Conservation (phyloP, 2,329 filamentous ascomycete genomes). For the Xylaria sp. region DNA sequence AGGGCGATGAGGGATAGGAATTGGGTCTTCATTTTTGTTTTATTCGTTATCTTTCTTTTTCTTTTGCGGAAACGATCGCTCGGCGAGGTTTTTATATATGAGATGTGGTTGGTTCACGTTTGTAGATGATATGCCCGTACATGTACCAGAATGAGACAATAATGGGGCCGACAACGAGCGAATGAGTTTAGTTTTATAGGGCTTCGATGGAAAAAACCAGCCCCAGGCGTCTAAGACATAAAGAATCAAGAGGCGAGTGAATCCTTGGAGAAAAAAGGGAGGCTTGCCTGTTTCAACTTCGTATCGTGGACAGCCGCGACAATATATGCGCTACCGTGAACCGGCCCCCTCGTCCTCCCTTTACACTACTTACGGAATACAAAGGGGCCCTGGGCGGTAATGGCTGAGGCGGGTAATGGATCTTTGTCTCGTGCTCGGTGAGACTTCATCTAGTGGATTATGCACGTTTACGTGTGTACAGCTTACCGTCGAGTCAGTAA, state of each 20-base stretch:
- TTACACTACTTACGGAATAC: too few species aligned
- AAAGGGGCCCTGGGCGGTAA: not conserved
- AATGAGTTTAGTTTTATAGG: not conserved
- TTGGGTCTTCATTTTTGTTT: slow-evolving; percentile 12
- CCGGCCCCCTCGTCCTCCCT: not conserved
- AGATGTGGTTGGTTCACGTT: not conserved
- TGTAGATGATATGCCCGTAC: not conserved
- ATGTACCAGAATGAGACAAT: not conserved
- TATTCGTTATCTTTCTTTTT: not conserved
- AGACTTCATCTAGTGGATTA: not conserved
- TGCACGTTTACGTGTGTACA: not conserved
- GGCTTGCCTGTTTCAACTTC: too few species aligned
- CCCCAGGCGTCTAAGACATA: too few species aligned
- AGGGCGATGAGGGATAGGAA: slow-evolving; percentile 14
- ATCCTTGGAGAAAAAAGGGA: not conserved
- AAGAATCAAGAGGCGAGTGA: not conserved
- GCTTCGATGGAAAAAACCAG: too few species aligned
- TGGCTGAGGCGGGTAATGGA: not conserved
- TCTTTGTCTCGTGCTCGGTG: not conserved
- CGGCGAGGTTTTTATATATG: not conserved
- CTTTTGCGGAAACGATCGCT: not conserved
- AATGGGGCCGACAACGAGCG: not conserved
- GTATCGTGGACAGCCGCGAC: too few species aligned
- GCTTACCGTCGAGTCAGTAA: not conserved
- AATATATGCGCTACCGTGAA: not conserved